Conservation (phyloP, 495 filamentous ascomycete genomes). For the Penicillium taxi region DNA sequence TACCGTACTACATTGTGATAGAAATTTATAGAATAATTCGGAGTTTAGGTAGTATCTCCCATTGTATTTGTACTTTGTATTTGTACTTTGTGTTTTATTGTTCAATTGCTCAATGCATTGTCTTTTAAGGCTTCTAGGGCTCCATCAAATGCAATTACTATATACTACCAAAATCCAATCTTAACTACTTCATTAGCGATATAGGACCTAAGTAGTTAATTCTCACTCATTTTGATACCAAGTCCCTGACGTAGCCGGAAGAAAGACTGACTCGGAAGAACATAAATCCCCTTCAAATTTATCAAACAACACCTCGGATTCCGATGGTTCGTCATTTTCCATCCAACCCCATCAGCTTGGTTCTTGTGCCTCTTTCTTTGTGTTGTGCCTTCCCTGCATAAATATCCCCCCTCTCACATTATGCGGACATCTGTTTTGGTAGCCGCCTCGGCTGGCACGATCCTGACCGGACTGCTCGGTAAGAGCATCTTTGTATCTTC, state of each 20-base stretch:
- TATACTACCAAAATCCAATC: no score
- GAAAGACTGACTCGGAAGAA: conserved; percentile 39
- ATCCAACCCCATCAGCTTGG: conserved; percentile 8
- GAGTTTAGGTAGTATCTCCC: no score
- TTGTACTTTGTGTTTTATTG: no score
- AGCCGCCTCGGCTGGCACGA: conserved; percentile 62
- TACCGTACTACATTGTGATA: no score
- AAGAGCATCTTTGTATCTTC: conserved; percentile 19
- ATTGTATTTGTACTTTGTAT: no score
- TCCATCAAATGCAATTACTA: no score
- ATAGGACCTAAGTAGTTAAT: neutral
- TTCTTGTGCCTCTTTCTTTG: conserved; percentile 1
- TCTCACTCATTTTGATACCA: neutral
- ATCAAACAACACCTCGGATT: conserved; percentile 11
- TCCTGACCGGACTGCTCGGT: conserved; percentile 72
- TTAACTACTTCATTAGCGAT: no score
- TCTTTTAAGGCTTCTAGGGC: no score
- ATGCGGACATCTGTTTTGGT: conserved; percentile 66
- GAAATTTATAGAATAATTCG: no score
- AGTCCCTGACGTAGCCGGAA: conserved; percentile 16
- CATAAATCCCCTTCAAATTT: conserved; percentile 40
- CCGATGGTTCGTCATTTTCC: neutral
- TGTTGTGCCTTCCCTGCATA: conserved; percentile 8
- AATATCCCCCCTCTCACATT: conserved; percentile 16
- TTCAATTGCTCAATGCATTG: no score